phyloP scores from a whole-genome alignment of 2,329 filamentous ascomycete species.

The Colletotrichum sp. region DNA sequence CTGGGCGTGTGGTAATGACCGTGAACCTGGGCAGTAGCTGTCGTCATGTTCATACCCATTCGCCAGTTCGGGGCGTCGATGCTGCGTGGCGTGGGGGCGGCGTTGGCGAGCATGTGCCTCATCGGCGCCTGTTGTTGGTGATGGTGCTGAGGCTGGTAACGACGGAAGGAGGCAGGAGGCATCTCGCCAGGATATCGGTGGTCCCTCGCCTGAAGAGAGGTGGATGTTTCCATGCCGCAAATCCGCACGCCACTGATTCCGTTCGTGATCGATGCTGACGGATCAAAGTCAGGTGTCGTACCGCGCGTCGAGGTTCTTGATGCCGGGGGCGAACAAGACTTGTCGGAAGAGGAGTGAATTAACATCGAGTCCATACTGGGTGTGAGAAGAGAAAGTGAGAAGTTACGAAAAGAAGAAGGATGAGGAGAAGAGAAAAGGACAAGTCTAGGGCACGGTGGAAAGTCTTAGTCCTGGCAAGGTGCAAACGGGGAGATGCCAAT shows the following conservation, averaged over 20 bases:
- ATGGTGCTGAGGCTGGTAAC: not conserved
- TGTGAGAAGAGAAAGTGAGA: not conserved
- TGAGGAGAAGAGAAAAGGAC: not conserved
- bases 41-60: not conserved
- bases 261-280: not conserved
- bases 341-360: constrained; percentile 10
- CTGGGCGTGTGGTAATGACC: constrained; percentile 37
- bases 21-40: constrained; percentile 41
- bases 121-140: not conserved
- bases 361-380: constrained; percentile 11
- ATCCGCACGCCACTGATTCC: not conserved
- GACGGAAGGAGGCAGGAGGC: not conserved
- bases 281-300: constrained; percentile 13
- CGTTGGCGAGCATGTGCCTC: not conserved
- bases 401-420: not conserved
- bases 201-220: not conserved
- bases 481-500: constrained; percentile 15
- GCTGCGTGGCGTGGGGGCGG: not conserved
- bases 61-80: constrained; percentile 15
- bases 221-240: not conserved
- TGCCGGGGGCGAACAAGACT: constrained; percentile 5
- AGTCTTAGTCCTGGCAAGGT: not conserved
- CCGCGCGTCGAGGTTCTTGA: constrained; percentile 12
- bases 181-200: not conserved
- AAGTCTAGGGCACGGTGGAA: not conserved